phyloP scores from a whole-genome alignment of 805 yeast species.

The Starmerella bombi region DNA sequence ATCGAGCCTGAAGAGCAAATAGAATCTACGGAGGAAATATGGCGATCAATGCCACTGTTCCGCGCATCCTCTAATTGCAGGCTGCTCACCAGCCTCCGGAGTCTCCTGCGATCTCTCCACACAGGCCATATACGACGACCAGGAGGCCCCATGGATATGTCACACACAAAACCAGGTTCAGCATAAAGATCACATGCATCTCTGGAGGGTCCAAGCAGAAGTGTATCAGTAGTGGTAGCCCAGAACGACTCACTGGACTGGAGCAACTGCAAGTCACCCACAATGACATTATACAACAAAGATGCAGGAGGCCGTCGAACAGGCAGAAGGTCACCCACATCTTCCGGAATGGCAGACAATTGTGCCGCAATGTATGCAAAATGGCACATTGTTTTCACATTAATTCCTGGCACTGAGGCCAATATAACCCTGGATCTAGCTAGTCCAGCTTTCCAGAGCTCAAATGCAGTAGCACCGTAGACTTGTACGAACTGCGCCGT shows the following conservation, averaged over 20 bases:
- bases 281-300: conserved; percentile 44
- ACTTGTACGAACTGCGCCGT: conserved; percentile 33
- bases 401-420: conserved; percentile 10
- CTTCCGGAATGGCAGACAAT: conserved; percentile 51
- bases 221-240: conserved; percentile 56
- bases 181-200: conserved; percentile 20
- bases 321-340: conserved; percentile 31
- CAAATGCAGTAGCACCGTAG: conserved; percentile 55
- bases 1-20: background rate
- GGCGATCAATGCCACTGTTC: background rate
- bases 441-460: conserved; percentile 49
- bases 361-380: conserved; percentile 47
- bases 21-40: conserved; percentile 8
- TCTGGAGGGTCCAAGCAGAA: conserved; percentile 31
- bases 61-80: background rate
- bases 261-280: conserved; percentile 40
- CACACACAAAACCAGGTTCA: conserved; percentile 5
- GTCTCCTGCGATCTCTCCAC: conserved; percentile 22
- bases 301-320: conserved; percentile 16
- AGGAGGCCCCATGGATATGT: conserved; percentile 4
- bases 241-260: conserved; percentile 32
- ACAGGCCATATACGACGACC: conserved; percentile 15
- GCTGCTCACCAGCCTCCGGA: conserved; percentile 14
- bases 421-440: conserved; percentile 44
- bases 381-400: conserved; percentile 24